Evolutionary conservation across 345 rosid species (phyloP).

Genomic region (Excoecaria cochinchinensis): DNA sequence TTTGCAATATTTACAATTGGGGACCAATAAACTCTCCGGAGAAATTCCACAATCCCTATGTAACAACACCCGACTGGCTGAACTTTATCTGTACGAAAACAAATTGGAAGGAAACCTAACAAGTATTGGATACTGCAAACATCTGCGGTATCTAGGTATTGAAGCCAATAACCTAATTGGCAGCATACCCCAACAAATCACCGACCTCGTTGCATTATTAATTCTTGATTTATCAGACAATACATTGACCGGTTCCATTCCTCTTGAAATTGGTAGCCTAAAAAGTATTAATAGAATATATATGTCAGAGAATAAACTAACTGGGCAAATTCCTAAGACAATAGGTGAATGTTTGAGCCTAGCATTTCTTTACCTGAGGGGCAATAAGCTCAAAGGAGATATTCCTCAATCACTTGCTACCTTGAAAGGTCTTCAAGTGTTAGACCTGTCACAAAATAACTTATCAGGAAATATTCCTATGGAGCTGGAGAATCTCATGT

Average conservation of each 20-base stretch:
- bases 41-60: slow-evolving; percentile 11
- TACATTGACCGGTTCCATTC: slow-evolving; percentile 3
- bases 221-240: background rate
- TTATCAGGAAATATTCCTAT: no score
- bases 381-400: no score
- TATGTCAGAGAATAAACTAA: no score
- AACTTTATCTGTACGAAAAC: background rate
- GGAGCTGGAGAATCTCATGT: no score
- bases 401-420: no score
- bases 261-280: slow-evolving; percentile 2
- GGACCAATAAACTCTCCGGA: background rate
- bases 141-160: background rate
- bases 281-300: no score
- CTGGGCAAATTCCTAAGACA: no score
- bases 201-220: background rate
- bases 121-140: background rate
- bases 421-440: no score
- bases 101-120: slow-evolving; percentile 17
- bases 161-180: slow-evolving; percentile 16
- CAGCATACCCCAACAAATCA: background rate
- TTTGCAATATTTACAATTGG: background rate
- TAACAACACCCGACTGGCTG: background rate
- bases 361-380: no score
- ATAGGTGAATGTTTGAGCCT: no score
- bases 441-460: no score